Percentiles rank a stretch among this genome's conserved stretches.
Conservation (phyloP, 768 basidiomycete species). For the Tremella yokohamensis region DNA sequence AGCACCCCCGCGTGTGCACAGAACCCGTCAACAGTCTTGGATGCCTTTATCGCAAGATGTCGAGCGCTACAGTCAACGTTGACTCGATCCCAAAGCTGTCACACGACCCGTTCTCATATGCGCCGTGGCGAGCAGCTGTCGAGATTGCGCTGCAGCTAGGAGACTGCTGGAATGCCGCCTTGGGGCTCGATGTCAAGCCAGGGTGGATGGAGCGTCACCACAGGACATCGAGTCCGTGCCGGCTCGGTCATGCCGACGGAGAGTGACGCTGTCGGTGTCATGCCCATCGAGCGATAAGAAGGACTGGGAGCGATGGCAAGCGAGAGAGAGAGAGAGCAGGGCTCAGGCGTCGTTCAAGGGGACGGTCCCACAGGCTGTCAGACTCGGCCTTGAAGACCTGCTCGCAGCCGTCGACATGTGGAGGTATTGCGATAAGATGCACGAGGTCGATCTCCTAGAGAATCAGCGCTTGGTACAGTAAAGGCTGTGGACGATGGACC, state of each 20-base stretch:
- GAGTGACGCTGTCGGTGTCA: background rate
- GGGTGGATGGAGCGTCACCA: background rate
- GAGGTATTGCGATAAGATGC: background rate
- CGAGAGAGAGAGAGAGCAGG: no score
- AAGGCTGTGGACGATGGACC: conserved; percentile 1
- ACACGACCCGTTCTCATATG: background rate
- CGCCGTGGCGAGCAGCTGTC: background rate
- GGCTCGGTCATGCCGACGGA: background rate
- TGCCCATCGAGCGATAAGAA: background rate
- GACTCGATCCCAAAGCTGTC: conserved; percentile 1
- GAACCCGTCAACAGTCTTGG: no score
- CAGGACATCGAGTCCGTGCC: background rate
- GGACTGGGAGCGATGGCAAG: background rate
- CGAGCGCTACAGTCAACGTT: no score
- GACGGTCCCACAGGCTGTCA: background rate
- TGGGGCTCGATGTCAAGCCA: background rate
- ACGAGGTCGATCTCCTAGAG: background rate
- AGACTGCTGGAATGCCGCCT: conserved; percentile 4
- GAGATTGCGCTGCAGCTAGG: background rate
- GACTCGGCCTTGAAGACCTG: background rate
- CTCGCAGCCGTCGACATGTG: background rate
- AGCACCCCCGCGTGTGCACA: no score
- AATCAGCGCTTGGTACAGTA: background rate
- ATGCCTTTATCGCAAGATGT: no score
- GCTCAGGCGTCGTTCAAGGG: no score